These are phyloP conservation scores for Fusarium euwallaceae DNA, from an alignment of 2,329 filamentous ascomycete genomes.

Conservation along the genomic window DNA sequence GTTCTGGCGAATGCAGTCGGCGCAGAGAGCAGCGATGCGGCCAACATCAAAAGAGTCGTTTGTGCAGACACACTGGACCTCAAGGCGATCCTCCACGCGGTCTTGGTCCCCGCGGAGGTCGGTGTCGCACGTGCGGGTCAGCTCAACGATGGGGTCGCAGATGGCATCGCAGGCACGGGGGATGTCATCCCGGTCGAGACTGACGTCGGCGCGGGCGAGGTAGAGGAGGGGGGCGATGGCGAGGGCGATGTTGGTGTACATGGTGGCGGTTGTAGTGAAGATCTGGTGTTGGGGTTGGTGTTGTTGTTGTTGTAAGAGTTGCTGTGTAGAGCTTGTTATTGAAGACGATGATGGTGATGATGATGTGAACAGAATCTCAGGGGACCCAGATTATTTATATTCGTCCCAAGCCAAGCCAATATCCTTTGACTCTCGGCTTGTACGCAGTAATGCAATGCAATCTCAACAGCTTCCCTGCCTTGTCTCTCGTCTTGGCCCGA, in stretches of 20 bases:
- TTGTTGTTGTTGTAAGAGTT: not conserved
- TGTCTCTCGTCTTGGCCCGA: not conserved
- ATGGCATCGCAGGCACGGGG: conserved; percentile 52
- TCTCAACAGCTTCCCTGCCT: conserved; percentile 13
- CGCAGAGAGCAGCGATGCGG: conserved; percentile 53
- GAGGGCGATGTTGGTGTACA: conserved; percentile 49
- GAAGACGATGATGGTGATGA: not conserved
- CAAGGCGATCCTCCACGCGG: conserved; percentile 53
- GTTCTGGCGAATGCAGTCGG: conserved; percentile 55
- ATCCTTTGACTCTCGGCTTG: not conserved
- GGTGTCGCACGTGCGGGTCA: conserved; percentile 54
- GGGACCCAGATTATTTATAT: conserved; percentile 23
- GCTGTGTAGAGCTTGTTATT: not conserved
- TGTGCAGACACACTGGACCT: conserved; percentile 57
- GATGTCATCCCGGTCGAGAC: conserved; percentile 52
- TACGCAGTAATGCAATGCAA: not conserved
- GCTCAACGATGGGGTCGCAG: conserved; percentile 53
- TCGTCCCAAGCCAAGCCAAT: not conserved
- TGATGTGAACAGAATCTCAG: conserved; percentile 5
- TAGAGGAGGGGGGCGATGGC: conserved; percentile 47
- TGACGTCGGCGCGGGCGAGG: conserved; percentile 50
- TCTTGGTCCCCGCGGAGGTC: conserved; percentile 48
- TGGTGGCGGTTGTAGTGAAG: conserved; percentile 24
- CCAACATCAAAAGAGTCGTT: conserved; percentile 57
- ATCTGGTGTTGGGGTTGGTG: not conserved